Conservation (phyloP, 164 flowering plant species). For the Stephania japonica region DNA sequence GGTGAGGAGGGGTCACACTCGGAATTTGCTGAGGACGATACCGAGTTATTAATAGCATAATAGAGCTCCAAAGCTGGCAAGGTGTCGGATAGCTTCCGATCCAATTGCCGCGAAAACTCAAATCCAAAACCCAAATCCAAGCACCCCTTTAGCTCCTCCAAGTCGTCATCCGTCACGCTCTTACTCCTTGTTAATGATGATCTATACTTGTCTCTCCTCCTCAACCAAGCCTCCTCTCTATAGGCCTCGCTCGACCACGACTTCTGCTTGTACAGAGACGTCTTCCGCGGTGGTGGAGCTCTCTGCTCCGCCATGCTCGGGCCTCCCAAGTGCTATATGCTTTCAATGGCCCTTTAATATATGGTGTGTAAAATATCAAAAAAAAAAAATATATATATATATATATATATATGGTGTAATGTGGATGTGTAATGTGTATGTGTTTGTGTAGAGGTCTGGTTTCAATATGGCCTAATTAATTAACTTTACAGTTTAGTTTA, state of each 20-base stretch:
- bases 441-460: neutral
- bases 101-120: constrained; percentile 39
- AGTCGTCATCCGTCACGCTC: constrained; percentile 77
- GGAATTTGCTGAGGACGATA: constrained; percentile 23
- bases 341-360: neutral
- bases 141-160: constrained; percentile 74
- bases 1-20: constrained; percentile 23
- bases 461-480: neutral
- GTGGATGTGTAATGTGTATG: no score
- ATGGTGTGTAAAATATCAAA: no score
- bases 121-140: constrained; percentile 72
- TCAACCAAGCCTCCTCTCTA: constrained; percentile 48
- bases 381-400: no score
- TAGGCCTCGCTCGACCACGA: constrained; percentile 63
- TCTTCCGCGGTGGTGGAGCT: neutral
- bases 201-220: constrained; percentile 31
- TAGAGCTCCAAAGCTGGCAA: constrained; percentile 68
- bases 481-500: neutral
- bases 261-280: constrained; percentile 41
- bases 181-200: constrained; percentile 25
- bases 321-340: no score
- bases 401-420: no score
- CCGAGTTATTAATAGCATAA: constrained; percentile 48
- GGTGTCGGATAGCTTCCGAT: constrained; percentile 48
- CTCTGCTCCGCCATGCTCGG: neutral